Conservation (phyloP, 257 asterid genomes). For the Henckelia pumila region DNA sequence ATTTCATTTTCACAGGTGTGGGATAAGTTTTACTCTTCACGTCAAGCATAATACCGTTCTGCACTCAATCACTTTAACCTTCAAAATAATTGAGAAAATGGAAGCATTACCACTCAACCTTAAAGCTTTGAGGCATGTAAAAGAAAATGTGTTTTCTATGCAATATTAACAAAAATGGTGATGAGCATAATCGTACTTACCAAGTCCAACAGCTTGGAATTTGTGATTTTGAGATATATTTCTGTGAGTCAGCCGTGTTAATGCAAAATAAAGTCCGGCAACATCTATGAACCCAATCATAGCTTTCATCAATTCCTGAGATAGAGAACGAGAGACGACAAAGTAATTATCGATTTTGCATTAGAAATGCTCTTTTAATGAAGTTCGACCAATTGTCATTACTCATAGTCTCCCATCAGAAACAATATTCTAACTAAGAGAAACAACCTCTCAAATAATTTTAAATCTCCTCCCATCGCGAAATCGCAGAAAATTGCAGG, state of each 20-base stretch:
- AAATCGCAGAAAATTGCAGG: neutral
- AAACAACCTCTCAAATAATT: neutral
- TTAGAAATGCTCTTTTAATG: neutral
- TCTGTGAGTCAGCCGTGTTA: conserved; percentile 94
- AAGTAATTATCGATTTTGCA: conserved; percentile 5
- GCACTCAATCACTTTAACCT: neutral
- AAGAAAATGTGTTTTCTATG: neutral
- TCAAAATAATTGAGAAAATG: neutral
- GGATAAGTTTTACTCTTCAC: neutral
- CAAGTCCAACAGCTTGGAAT: conserved; percentile 99
- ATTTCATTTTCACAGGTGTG: neutral
- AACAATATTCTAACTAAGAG: neutral
- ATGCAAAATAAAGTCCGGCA: conserved; percentile 93
- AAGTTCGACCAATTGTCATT: conserved; percentile 3
- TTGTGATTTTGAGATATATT: conserved; percentile 97
- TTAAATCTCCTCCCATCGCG: neutral
- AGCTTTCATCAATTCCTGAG: conserved; percentile 88
- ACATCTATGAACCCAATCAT: conserved; percentile 92
- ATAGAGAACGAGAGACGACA: conserved; percentile 18
- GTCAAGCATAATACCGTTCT: neutral
- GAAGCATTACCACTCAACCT: neutral
- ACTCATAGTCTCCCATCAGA: neutral
- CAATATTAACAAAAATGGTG: conserved; percentile 12
- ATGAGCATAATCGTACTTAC: conserved; percentile 37
- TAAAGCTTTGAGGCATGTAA: neutral